These are phyloP conservation scores for Ceratobasidium sp. DNA, from an alignment of 1,284 basidiomycete species.

Conservation along the genomic window DNA sequence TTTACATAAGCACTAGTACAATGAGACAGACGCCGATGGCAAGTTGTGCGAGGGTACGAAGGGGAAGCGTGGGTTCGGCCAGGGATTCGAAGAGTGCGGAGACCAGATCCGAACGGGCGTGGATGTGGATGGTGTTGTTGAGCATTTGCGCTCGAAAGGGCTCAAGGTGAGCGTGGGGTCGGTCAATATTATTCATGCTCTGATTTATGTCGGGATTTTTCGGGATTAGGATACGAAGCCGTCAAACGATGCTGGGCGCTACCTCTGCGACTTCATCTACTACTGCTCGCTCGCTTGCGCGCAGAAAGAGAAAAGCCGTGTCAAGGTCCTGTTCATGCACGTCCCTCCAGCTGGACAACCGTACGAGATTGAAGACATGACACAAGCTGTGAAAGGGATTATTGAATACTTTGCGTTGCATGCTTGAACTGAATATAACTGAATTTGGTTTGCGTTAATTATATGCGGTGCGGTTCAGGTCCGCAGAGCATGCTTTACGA, in stretches of 20 bases:
- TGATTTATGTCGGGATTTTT: neutral
- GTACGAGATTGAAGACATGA: conserved; percentile 72
- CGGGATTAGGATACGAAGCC: conserved; percentile 67
- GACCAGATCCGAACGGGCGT: conserved; percentile 65
- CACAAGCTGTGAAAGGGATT: conserved; percentile 64
- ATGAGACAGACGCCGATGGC: conserved; percentile 75
- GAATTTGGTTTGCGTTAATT: too few relatives aligned
- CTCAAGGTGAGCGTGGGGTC: conserved; percentile 66
- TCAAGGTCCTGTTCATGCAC: conserved; percentile 77
- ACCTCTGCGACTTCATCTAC: conserved; percentile 82
- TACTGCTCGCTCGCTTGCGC: conserved; percentile 75
- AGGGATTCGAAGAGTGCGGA: conserved; percentile 63
- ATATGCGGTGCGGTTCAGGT: too few relatives aligned
- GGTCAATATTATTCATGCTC: too few relatives aligned
- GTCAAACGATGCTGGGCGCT: conserved; percentile 81
- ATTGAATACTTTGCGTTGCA: conserved; percentile 25
- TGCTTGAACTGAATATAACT: neutral
- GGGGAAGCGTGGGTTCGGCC: conserved; percentile 63
- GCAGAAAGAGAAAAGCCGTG: conserved; percentile 66
- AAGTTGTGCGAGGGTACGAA: conserved; percentile 61
- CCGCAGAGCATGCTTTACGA: too few relatives aligned
- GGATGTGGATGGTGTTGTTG: conserved; percentile 65
- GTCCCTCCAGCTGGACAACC: conserved; percentile 76
- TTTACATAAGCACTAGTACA: too few relatives aligned
- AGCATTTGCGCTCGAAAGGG: conserved; percentile 70